These are phyloP conservation scores for Podaxis mareebaensis DNA, from an alignment of 768 basidiomycete genomes.

Conservation along the genomic window DNA sequence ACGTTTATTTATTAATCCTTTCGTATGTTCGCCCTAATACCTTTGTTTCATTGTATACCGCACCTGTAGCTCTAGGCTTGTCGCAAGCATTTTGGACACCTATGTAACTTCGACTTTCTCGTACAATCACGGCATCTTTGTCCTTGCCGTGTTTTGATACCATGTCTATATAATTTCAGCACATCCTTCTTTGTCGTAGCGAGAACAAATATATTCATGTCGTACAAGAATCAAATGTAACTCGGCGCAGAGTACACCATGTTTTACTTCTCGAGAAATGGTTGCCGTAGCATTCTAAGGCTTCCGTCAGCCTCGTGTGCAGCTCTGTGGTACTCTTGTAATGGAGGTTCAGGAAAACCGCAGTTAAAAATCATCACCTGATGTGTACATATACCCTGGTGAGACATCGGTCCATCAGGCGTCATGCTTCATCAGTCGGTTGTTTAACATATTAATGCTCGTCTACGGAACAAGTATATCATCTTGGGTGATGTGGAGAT, in stretches of 20 bases:
- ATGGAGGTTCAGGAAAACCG: neutral
- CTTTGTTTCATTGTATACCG: neutral
- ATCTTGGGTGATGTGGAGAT: constrained; percentile 10
- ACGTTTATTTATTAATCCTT: neutral
- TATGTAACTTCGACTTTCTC: constrained; percentile 7
- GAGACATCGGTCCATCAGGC: neutral
- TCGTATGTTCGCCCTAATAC: neutral
- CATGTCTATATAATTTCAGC: neutral
- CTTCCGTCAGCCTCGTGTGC: neutral
- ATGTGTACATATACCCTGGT: neutral
- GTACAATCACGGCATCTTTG: neutral
- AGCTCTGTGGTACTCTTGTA: neutral
- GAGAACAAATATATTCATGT: neutral
- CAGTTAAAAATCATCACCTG: neutral
- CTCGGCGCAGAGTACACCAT: neutral
- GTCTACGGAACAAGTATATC: constrained; percentile 2
- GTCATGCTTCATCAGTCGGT: neutral
- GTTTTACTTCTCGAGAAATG: neutral
- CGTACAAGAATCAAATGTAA: neutral
- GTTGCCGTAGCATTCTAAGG: neutral
- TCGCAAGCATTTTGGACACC: neutral
- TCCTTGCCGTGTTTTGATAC: neutral
- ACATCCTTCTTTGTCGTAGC: neutral
- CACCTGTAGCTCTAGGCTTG: constrained; percentile 9
- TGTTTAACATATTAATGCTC: neutral